Conservation (phyloP, 177 flowering plant species). For the Tripterygium wilfordii region DNA sequence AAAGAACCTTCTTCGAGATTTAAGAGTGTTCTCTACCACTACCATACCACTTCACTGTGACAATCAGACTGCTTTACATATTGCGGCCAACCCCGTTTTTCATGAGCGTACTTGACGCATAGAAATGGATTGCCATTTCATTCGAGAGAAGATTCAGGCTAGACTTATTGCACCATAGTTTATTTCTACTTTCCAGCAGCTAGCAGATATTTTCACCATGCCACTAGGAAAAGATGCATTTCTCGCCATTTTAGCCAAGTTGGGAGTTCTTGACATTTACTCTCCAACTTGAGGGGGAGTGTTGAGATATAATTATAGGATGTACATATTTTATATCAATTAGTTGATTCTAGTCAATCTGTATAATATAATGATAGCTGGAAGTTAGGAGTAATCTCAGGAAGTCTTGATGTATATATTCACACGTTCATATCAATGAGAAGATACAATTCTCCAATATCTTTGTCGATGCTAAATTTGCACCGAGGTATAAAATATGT, state of each 20-base stretch:
- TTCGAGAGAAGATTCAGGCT: neutral
- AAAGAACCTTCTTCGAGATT: neutral
- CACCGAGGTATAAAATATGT: too few relatives aligned
- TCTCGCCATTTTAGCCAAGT: neutral
- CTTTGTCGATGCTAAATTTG: too few relatives aligned
- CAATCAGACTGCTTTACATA: neutral
- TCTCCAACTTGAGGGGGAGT: conserved; percentile 4
- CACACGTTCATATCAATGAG: too few relatives aligned
- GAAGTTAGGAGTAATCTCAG: too few relatives aligned
- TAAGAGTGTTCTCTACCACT: neutral
- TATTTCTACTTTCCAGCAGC: neutral
- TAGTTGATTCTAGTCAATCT: too few relatives aligned
- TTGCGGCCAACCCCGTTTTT: neutral
- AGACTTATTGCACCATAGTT: neutral
- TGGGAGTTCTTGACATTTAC: neutral
- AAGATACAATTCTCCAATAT: too few relatives aligned
- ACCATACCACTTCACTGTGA: neutral
- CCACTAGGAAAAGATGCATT: neutral
- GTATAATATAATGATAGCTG: too few relatives aligned
- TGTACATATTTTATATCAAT: too few relatives aligned
- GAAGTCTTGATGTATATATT: too few relatives aligned
- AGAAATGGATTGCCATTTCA: neutral
- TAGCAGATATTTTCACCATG: conserved; percentile 1
- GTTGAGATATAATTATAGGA: too few relatives aligned
- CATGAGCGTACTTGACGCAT: neutral